Conservation (phyloP, 192 early-diverging fungal genomes). For the Backusella macrospora region DNA sequence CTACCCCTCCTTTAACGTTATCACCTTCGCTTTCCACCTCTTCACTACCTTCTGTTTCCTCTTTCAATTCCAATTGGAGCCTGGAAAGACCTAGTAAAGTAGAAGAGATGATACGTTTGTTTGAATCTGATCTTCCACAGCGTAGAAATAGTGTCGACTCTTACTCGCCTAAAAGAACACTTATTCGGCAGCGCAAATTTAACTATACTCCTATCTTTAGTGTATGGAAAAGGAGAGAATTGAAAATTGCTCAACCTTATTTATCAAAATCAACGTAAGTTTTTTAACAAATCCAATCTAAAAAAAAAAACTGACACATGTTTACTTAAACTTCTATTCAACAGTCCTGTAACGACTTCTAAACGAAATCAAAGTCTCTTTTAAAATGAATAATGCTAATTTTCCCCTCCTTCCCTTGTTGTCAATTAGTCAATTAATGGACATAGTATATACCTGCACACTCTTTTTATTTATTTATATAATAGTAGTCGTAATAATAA, state of each 20-base stretch:
- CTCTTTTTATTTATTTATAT: conserved; percentile 3
- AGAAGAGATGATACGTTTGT: conserved; percentile 7
- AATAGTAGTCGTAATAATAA: background rate
- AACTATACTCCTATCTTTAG: background rate
- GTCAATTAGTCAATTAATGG: background rate
- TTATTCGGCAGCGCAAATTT: background rate
- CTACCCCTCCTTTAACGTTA: conserved; percentile 4
- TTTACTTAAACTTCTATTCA: background rate
- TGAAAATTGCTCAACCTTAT: background rate
- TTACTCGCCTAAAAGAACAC: background rate
- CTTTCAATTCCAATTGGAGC: conserved; percentile 6
- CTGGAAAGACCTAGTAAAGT: conserved; percentile 4
- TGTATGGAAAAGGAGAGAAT: conserved; percentile 14
- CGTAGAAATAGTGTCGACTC: background rate
- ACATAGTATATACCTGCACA: background rate
- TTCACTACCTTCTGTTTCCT: background rate
- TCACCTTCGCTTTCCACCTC: conserved; percentile 20
- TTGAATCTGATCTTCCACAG: background rate
- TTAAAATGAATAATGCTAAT: background rate
- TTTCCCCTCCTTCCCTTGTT: background rate
- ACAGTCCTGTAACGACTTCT: background rate
- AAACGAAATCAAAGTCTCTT: conserved; percentile 3
- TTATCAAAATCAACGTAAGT: conserved; percentile 14
- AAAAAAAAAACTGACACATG: background rate
- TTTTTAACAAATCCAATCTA: background rate